These are phyloP conservation scores for Protomyces macrosporus DNA, from an alignment of 1,139 yeast genomes.

Conservation along the genomic window DNA sequence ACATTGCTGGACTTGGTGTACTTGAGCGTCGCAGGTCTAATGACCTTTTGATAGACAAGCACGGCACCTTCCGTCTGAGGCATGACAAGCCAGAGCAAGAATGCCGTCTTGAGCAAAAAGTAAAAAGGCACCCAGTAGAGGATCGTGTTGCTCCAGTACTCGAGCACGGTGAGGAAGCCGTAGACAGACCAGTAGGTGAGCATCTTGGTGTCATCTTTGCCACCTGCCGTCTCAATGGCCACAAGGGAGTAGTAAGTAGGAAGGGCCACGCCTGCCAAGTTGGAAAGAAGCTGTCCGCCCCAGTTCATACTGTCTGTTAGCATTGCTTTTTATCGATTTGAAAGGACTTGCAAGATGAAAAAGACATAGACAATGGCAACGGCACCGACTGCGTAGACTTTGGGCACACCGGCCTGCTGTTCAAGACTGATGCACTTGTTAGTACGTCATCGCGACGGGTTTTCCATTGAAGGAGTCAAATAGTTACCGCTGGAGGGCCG, in stretches of 20 bases:
- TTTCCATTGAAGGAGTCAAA: not conserved
- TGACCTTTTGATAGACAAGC: slow-evolving; percentile 55
- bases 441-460: not conserved
- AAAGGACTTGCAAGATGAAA: slow-evolving; percentile 43
- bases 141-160: slow-evolving; percentile 92
- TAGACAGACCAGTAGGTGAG: slow-evolving; percentile 75
- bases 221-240: slow-evolving; percentile 68
- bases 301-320: slow-evolving; percentile 53
- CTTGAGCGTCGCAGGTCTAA: slow-evolving; percentile 50
- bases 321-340: slow-evolving; percentile 39
- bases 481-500: slow-evolving; percentile 11
- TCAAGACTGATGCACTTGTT: slow-evolving; percentile 5
- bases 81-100: slow-evolving; percentile 80
- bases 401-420: slow-evolving; percentile 56
- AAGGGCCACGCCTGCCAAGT: slow-evolving; percentile 81
- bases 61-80: slow-evolving; percentile 86
- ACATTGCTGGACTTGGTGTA: slow-evolving; percentile 16
- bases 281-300: slow-evolving; percentile 80
- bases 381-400: slow-evolving; percentile 76
- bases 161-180: slow-evolving; percentile 81
- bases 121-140: slow-evolving; percentile 90
- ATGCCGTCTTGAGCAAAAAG: slow-evolving; percentile 85
- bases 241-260: slow-evolving; percentile 86
- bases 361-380: slow-evolving; percentile 61
- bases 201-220: slow-evolving; percentile 64